These are phyloP conservation scores for Nadsonia starkeyi-henricii DNA, from an alignment of 1,139 yeast genomes.

Conservation along the genomic window DNA sequence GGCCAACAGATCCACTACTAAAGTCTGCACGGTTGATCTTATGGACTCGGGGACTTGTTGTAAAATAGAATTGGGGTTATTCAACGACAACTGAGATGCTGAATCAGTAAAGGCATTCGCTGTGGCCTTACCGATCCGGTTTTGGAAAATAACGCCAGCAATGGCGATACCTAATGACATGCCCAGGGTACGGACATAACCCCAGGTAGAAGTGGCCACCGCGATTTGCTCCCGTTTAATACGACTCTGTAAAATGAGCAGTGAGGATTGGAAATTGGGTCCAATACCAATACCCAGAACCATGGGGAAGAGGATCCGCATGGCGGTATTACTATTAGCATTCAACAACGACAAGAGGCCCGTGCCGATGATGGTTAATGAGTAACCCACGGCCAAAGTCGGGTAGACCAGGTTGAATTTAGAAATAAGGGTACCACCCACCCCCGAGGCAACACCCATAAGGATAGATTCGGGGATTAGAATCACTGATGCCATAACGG, in stretches of 20 bases:
- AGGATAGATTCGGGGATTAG: slow-evolving; percentile 15
- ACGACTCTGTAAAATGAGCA: slow-evolving; percentile 15
- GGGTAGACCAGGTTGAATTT: slow-evolving; percentile 9
- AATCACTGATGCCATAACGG: slow-evolving; percentile 15
- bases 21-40: background rate
- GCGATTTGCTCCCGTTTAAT: slow-evolving; percentile 14
- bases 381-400: slow-evolving; percentile 5
- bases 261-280: slow-evolving; percentile 16
- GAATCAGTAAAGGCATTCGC: slow-evolving; percentile 3
- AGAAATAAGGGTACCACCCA: slow-evolving; percentile 14
- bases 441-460: slow-evolving; percentile 15
- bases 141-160: slow-evolving; percentile 18
- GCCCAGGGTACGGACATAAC: slow-evolving; percentile 16
- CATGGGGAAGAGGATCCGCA: slow-evolving; percentile 14
- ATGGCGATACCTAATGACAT: slow-evolving; percentile 17
- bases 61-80: background rate
- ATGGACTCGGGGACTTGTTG: background rate
- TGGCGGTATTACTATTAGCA: slow-evolving; percentile 13
- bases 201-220: slow-evolving; percentile 14
- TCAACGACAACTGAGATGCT: slow-evolving; percentile 1
- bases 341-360: slow-evolving; percentile 14
- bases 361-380: slow-evolving; percentile 1
- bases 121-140: slow-evolving; percentile 7
- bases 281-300: slow-evolving; percentile 16
- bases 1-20: background rate